Base-by-base conservation (phyloP, 305 asterid species). In the Ilex paraguariensis region DNA sequence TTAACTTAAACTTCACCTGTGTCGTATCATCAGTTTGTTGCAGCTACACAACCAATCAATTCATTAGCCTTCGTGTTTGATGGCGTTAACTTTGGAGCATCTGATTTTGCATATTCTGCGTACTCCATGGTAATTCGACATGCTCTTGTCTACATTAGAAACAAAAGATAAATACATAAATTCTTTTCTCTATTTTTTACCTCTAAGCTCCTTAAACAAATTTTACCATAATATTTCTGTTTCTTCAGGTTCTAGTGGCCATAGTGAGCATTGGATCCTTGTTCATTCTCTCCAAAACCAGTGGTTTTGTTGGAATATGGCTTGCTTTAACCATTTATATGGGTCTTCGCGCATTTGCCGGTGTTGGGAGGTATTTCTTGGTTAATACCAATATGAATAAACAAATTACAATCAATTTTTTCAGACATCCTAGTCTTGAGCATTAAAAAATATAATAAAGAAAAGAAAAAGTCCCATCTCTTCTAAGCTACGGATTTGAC, bases 51-150 rank as follows among this genome's bases (percentile, higher is more conserved):
- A 16, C 95, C 96, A 58, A 82, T 93, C 70, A 93, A 93, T 72
- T 85, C 98, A 6, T 45, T 93, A 36, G 98, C 98, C 0, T 93
- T 93, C 53, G 97, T 93, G 28, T 86, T 92, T 36, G 97, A 92
- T 7, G 98, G 98, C 7, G 88, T 93, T 40, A 93, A 90, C 62
- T 93, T 87, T 56, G 98, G 98, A 66, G 95, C 97, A 16, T 90
- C 91, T 6, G 98, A 92, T 63, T 92, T 92, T 56, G 97, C 94
- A 1, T 92, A 82, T 69, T 84, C 97, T 57, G 94, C 97, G 17
- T 90, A 90, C 76, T 92, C 98, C 71, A 93, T 93, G 98, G 98
- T 89, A 79, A 63, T 5, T 31, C 54, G 33, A 13, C 31, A 7
- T 14, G 14, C 3, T 5, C 8, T 16, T 10, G n/a, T 52, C 53